A percentile compares a stretch with the other conserved stretches of the same genome.
Conservation (phyloP, 768 basidiomycete genomes). For the Suillus sp. region DNA sequence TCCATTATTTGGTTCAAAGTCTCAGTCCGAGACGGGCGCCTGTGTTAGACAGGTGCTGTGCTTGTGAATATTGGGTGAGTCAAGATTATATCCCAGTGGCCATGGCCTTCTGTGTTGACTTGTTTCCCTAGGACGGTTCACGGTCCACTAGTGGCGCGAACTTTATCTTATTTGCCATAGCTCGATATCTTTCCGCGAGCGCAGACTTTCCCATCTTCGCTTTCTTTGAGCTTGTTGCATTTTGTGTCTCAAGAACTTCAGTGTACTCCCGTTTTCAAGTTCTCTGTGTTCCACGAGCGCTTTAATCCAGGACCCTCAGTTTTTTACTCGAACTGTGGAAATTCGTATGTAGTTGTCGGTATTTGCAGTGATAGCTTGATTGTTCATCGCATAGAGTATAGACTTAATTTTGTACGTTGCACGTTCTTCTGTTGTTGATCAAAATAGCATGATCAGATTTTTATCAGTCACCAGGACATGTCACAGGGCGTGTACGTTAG, state of each 20-base stretch:
- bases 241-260: neutral
- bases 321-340: neutral
- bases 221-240: neutral
- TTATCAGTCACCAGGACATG: neutral
- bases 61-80: neutral
- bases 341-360: neutral
- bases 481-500: neutral
- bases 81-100: neutral
- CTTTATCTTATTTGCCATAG: neutral
- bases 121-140: neutral
- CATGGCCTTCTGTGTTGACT: neutral
- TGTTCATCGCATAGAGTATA: constrained; percentile 1
- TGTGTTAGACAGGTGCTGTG: neutral
- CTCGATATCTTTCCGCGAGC: neutral
- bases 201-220: neutral
- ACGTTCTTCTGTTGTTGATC: neutral
- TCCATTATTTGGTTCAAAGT: neutral
- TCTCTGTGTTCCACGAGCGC: neutral
- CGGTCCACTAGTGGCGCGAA: neutral
- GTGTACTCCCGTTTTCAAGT: neutral
- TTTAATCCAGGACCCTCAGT: neutral
- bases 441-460: neutral
- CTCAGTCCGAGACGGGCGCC: neutral
- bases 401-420: constrained; percentile 1
- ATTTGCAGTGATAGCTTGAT: neutral